Conservation (phyloP, 176 grass and related monocot species). For the Triticum urartu region DNA sequence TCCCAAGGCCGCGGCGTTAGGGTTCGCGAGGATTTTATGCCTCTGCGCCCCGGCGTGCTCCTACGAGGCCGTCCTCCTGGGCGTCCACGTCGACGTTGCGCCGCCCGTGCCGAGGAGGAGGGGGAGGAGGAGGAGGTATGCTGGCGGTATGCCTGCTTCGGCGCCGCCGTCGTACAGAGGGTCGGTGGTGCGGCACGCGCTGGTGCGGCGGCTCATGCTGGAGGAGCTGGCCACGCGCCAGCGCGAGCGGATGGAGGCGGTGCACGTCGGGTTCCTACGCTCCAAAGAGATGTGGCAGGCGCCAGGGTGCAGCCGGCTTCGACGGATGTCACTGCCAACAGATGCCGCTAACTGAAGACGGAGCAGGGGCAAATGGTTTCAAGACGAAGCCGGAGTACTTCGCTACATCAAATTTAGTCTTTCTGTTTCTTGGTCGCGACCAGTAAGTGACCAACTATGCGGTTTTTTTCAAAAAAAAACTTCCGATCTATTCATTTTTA, state of each 20-base stretch:
- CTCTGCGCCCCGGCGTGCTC: constrained; percentile 50
- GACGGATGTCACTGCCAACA: constrained; percentile 46
- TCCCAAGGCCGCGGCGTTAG: constrained; percentile 34
- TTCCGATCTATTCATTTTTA: too few relatives aligned
- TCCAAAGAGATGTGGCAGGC: constrained; percentile 21
- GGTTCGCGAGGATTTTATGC: constrained; percentile 46
- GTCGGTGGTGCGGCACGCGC: constrained; percentile 26
- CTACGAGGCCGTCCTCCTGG: constrained; percentile 37
- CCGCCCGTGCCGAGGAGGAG: constrained; percentile 15
- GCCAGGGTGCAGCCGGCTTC: constrained; percentile 55
- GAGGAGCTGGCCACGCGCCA: constrained; percentile 44
- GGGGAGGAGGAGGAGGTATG: not conserved
- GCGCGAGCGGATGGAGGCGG: constrained; percentile 37
- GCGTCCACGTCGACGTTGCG: constrained; percentile 9
- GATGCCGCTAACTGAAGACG: not conserved
- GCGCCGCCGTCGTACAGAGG: constrained; percentile 17
- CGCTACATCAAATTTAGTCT: too few relatives aligned
- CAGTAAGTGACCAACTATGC: too few relatives aligned
- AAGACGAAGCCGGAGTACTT: too few relatives aligned
- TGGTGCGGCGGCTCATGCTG: constrained; percentile 48
- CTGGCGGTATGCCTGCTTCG: not conserved
- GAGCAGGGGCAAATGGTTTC: not conserved
- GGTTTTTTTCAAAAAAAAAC: too few relatives aligned
- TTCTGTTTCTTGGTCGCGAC: too few relatives aligned
- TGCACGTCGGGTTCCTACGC: not conserved